A percentile compares a stretch with the other conserved stretches of the same genome.
These are phyloP conservation scores for Hortiboletus flavorubellus DNA, from an alignment of 768 basidiomycete genomes.

Conservation along the genomic window DNA sequence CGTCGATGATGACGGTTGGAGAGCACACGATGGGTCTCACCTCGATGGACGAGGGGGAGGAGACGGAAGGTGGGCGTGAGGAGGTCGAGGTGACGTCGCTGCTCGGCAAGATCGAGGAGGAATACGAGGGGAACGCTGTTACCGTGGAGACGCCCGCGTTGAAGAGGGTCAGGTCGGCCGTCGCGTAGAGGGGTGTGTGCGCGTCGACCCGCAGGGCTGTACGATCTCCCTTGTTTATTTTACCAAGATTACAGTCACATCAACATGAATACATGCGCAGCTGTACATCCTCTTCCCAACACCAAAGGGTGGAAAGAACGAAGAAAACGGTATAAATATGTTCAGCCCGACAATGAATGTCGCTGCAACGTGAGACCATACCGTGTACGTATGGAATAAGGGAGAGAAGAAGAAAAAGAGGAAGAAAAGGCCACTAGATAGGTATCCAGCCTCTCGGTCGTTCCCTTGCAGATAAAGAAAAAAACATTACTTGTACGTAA, in stretches of 20 bases:
- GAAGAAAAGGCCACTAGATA: slow-evolving; percentile 27
- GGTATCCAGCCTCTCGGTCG: slow-evolving; percentile 30
- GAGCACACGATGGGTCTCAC: slow-evolving; percentile 17
- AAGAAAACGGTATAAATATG: slow-evolving; percentile 28
- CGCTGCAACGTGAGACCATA: slow-evolving; percentile 5
- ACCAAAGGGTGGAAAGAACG: slow-evolving; percentile 8
- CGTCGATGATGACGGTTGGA: slow-evolving; percentile 12
- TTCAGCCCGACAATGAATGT: slow-evolving; percentile 3
- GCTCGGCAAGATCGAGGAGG: slow-evolving; percentile 23
- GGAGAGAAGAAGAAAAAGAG: not conserved
- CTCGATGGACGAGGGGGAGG: slow-evolving; percentile 41
- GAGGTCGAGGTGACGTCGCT: slow-evolving; percentile 15
- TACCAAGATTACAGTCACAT: slow-evolving; percentile 20
- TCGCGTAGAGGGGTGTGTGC: slow-evolving; percentile 9
- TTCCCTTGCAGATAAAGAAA: slow-evolving; percentile 23
- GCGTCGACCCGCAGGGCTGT: not conserved
- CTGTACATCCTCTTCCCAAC: slow-evolving; percentile 14
- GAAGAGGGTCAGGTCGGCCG: slow-evolving; percentile 26
- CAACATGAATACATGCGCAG: slow-evolving; percentile 19
- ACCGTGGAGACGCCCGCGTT: slow-evolving; percentile 21
- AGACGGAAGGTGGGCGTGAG: slow-evolving; percentile 26
- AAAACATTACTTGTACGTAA: slow-evolving; percentile 27
- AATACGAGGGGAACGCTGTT: slow-evolving; percentile 23
- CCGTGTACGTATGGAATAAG: slow-evolving; percentile 1
- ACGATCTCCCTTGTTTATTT: slow-evolving; percentile 3